A percentile compares a stretch with the other conserved stretches of the same genome.
phyloP scores from a whole-genome alignment of 164 flowering plant species.

The Piper longum region DNA sequence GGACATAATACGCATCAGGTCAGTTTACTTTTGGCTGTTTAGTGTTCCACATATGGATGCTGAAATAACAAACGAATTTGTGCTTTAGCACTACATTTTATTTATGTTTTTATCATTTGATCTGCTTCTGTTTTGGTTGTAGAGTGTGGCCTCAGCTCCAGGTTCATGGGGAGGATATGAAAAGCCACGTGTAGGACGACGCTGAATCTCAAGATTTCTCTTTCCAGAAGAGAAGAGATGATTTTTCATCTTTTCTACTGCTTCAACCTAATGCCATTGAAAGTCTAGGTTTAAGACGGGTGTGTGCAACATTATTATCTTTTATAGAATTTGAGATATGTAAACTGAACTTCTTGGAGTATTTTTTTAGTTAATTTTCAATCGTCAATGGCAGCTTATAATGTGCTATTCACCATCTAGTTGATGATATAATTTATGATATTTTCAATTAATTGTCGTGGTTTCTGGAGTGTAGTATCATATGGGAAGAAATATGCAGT shows the following conservation, averaged over 20 bases:
- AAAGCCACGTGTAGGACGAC: conserved; percentile 48
- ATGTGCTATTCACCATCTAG: too few species aligned
- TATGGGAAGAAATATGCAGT: too few species aligned
- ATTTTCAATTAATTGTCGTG: too few species aligned
- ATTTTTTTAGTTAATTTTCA: background rate
- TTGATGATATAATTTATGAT: too few species aligned
- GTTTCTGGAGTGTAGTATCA: too few species aligned
- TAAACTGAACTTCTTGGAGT: background rate
- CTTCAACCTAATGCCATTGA: background rate
- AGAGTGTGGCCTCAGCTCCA: conserved; percentile 65
- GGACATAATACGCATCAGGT: conserved; percentile 59
- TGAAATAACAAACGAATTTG: background rate
- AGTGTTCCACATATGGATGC: background rate
- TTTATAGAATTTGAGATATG: conserved; percentile 13
- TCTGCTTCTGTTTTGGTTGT: conserved; percentile 6
- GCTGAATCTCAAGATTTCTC: conserved; percentile 17
- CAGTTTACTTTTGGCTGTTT: conserved; percentile 7
- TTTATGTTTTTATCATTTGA: background rate
- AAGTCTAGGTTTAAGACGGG: conserved; percentile 1
- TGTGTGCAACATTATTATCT: conserved; percentile 19
- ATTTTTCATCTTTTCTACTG: conserved; percentile 5
- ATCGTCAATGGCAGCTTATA: too few species aligned
- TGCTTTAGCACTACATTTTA: background rate
- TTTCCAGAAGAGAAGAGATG: background rate
- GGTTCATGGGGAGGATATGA: conserved; percentile 60